phyloP scores from a whole-genome alignment of 2,329 filamentous ascomycete genomes.

The Laburnicola sp. region DNA sequence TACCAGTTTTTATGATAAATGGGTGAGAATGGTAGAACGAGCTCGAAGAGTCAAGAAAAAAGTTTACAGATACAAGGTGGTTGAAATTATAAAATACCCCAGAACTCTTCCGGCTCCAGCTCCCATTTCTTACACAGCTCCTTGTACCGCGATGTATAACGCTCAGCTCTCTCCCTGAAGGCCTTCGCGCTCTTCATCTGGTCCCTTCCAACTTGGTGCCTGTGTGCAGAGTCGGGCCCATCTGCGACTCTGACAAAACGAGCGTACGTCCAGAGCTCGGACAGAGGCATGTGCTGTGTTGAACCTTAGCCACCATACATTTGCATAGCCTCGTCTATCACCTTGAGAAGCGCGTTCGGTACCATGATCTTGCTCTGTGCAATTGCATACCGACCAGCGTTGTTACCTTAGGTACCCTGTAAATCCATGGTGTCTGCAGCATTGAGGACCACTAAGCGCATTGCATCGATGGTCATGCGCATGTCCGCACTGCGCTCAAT shows the following conservation, averaged over 20 bases:
- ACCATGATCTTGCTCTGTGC: constrained; percentile 50
- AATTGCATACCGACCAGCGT: constrained; percentile 48
- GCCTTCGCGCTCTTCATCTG: constrained; percentile 47
- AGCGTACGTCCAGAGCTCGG: constrained; percentile 51
- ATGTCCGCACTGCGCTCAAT: constrained; percentile 49
- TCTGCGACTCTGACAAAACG: constrained; percentile 49
- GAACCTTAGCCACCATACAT: constrained; percentile 49
- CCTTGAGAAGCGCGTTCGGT: constrained; percentile 44
- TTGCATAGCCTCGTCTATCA: constrained; percentile 51
- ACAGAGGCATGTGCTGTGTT: constrained; percentile 48
- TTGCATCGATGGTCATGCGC: constrained; percentile 48
- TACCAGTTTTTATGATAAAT: too few relatives aligned
- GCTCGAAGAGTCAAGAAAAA: too few relatives aligned
- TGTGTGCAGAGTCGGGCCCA: constrained; percentile 48
- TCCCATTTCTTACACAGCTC: constrained; percentile 43
- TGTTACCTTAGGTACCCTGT: constrained; percentile 47
- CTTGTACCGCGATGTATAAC: constrained; percentile 41
- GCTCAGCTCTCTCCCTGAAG: constrained; percentile 40
- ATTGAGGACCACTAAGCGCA: constrained; percentile 48
- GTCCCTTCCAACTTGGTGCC: constrained; percentile 49
- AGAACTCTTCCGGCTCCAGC: constrained; percentile 36
- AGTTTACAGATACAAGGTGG: too few relatives aligned
- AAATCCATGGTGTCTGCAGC: constrained; percentile 50
- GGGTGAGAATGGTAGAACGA: too few relatives aligned
- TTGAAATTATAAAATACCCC: constrained; percentile 32